phyloP scores from a whole-genome alignment of 139 green algal genomes.

The Spirogloea muscicola region DNA sequence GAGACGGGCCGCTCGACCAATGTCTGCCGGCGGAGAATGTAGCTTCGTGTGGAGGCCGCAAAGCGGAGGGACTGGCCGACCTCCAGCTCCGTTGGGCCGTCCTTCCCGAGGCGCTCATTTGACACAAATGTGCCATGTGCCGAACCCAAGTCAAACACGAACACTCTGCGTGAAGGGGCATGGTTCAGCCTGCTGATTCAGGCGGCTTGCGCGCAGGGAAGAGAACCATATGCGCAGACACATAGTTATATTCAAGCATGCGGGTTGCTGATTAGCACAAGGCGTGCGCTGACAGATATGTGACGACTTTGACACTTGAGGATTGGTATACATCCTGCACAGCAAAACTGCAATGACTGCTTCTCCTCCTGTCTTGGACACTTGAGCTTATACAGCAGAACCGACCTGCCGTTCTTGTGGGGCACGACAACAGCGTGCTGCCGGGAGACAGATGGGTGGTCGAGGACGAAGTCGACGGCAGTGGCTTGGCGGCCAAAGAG shows the following conservation, averaged over 20 bases:
- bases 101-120: constrained; percentile 37
- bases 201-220: no score
- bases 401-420: constrained; percentile 40
- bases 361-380: no score
- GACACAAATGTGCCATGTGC: constrained; percentile 46
- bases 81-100: constrained; percentile 33
- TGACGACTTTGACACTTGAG: no score
- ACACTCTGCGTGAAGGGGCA: constrained; percentile 44
- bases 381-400: background rate
- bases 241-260: no score
- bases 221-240: no score
- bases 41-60: constrained; percentile 37
- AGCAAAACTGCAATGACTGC: no score
- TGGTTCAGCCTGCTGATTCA: no score
- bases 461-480: constrained; percentile 34
- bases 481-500: constrained; percentile 42
- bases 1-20: constrained; percentile 11
- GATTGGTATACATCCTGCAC: no score
- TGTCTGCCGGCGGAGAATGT: constrained; percentile 34
- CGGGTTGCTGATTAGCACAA: no score
- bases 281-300: no score
- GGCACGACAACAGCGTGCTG: constrained; percentile 43
- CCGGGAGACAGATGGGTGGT: constrained; percentile 43
- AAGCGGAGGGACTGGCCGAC: constrained; percentile 34
- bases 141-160: constrained; percentile 44